Conservation (phyloP, 1,139 yeast genomes). For the Geotrichum cucujoidarum region DNA sequence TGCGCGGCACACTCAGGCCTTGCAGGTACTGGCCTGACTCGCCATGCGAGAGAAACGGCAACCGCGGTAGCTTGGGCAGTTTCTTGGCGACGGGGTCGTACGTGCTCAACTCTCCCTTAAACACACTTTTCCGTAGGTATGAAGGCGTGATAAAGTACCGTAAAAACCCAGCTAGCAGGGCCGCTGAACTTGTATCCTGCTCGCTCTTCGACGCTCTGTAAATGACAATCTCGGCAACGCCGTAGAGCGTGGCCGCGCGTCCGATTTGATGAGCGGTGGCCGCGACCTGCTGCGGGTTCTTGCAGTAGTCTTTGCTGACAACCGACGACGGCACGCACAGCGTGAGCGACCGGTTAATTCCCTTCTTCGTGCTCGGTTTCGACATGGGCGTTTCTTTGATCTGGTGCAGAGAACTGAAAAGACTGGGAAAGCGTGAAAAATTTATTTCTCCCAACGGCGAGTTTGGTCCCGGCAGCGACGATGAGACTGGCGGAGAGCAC, state of each 20-base stretch:
- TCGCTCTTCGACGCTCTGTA: conserved; percentile 38
- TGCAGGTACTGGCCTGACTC: conserved; percentile 42
- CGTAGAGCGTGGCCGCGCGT: conserved; percentile 61
- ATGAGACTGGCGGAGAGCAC: no score
- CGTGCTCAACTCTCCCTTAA: conserved; percentile 40
- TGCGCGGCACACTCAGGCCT: conserved; percentile 65
- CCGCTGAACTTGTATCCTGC: conserved; percentile 18
- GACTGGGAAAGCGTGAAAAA: no score
- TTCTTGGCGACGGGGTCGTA: conserved; percentile 65
- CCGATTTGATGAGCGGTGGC: conserved; percentile 73
- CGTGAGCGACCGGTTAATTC: conserved; percentile 14
- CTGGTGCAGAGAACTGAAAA: no score
- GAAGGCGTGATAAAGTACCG: conserved; percentile 87
- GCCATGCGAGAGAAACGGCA: conserved; percentile 65
- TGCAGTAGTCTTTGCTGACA: conserved; percentile 50
- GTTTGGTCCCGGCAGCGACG: no score
- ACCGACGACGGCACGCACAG: conserved; percentile 64
- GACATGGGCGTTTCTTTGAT: no score
- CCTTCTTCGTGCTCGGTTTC: no score
- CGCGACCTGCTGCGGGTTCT: conserved; percentile 67
- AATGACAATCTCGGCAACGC: conserved; percentile 68
- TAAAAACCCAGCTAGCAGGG: conserved; percentile 56
- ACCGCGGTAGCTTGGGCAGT: conserved; percentile 64
- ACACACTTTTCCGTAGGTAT: conserved; percentile 62
- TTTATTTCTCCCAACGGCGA: no score